These are phyloP conservation scores for Scedosporium dehoogii DNA, from an alignment of 2,329 filamentous ascomycete species.

Conservation along the genomic window DNA sequence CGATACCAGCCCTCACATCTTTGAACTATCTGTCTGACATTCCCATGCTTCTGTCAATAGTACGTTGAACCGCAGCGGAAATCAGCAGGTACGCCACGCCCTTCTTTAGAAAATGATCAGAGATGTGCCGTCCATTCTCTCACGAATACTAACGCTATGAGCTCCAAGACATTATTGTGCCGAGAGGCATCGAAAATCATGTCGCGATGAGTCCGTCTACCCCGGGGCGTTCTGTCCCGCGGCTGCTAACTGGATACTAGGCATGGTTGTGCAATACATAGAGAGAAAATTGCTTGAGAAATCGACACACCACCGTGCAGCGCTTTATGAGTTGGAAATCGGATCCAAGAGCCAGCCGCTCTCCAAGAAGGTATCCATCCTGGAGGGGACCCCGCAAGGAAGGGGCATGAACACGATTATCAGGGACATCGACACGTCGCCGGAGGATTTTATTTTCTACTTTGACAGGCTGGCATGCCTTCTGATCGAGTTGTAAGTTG, in stretches of 20 bases:
- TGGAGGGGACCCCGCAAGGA: conserved; percentile 72
- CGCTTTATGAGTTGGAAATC: conserved; percentile 65
- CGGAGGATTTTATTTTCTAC: conserved; percentile 95
- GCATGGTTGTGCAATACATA: conserved; percentile 91
- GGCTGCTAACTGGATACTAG: conserved; percentile 26
- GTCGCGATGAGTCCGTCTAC: conserved; percentile 65
- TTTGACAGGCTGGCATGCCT: conserved; percentile 84
- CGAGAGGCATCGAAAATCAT: conserved; percentile 85
- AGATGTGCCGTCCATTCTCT: neutral
- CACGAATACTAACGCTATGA: neutral
- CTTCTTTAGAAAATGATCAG: conserved; percentile 1
- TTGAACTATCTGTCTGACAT: neutral
- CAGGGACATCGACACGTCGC: conserved; percentile 64
- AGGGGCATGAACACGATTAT: conserved; percentile 85
- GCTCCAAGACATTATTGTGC: conserved; percentile 73
- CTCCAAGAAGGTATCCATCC: conserved; percentile 62
- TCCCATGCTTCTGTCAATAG: conserved; percentile 19
- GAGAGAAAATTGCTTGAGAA: conserved; percentile 80
- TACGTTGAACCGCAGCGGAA: conserved; percentile 88
- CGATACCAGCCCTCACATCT: neutral
- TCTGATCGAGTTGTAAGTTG: conserved; percentile 62
- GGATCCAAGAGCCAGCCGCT: conserved; percentile 62
- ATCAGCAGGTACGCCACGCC: conserved; percentile 53
- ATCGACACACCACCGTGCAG: conserved; percentile 70
- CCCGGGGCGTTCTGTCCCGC: neutral